Evolutionary conservation across 352 stramenopile genomes (phyloP).

Genomic region (Phytophthora hibernalis): DNA sequence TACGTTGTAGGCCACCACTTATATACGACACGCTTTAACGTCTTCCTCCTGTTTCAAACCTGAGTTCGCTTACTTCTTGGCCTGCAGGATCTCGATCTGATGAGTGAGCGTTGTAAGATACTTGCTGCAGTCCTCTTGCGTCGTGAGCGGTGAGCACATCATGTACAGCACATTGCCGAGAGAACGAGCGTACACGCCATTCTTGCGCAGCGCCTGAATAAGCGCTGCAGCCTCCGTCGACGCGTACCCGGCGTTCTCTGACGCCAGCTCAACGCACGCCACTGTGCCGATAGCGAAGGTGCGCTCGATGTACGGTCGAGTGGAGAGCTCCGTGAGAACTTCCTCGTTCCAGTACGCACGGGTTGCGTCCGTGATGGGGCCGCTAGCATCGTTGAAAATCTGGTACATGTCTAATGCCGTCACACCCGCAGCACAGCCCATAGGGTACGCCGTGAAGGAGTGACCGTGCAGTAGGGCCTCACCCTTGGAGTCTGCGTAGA

Average conservation of each 20-base stretch:
- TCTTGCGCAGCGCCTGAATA: slow-evolving; percentile 63
- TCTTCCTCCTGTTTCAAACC: background rate
- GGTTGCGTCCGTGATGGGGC: slow-evolving; percentile 26
- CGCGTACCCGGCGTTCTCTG: slow-evolving; percentile 65
- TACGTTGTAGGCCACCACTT: background rate
- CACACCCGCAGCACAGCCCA: slow-evolving; percentile 89
- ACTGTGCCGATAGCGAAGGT: slow-evolving; percentile 85
- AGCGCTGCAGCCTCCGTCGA: slow-evolving; percentile 70
- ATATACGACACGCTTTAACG: slow-evolving; percentile 16
- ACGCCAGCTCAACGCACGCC: slow-evolving; percentile 74
- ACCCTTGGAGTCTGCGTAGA: slow-evolving; percentile 88
- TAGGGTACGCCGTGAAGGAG: slow-evolving; percentile 93
- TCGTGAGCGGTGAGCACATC: slow-evolving; percentile 86
- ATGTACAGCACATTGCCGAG: slow-evolving; percentile 88
- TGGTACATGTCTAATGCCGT: slow-evolving; percentile 91
- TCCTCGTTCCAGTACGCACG: slow-evolving; percentile 71
- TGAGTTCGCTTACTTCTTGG: slow-evolving; percentile 30
- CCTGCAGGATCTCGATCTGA: slow-evolving; percentile 55
- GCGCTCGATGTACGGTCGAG: slow-evolving; percentile 56
- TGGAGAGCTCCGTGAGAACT: slow-evolving; percentile 57
- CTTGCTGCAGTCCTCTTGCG: slow-evolving; percentile 62
- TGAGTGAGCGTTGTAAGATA: slow-evolving; percentile 59
- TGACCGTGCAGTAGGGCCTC: slow-evolving; percentile 92
- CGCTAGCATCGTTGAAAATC: slow-evolving; percentile 53
- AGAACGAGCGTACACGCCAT: slow-evolving; percentile 80